Evolutionary conservation across 2,329 filamentous ascomycete genomes (phyloP).

Genomic region (Ascochyta koolunga): DNA sequence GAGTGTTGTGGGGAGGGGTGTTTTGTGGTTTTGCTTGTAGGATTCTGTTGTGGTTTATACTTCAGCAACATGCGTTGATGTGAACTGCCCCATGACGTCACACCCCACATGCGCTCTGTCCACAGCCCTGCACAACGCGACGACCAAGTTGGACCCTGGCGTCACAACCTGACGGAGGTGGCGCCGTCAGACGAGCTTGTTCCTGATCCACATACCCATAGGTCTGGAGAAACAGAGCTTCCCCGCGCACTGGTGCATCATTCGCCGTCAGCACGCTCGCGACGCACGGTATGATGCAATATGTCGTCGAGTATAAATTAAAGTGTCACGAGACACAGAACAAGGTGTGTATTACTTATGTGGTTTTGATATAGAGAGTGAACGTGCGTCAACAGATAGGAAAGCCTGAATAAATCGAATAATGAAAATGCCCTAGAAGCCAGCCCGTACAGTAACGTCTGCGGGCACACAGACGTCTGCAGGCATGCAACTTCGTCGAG

Average conservation of each 20-base stretch:
- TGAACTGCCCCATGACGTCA: slow-evolving; percentile 10
- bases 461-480: slow-evolving; percentile 19
- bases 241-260: neutral
- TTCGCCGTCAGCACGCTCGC: neutral
- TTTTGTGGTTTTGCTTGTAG: neutral
- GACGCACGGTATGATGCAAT: slow-evolving; percentile 10
- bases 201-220: neutral
- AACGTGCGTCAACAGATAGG: slow-evolving; percentile 7
- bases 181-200: slow-evolving; percentile 13
- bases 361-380: neutral
- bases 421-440: slow-evolving; percentile 19
- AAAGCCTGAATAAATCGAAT: neutral
- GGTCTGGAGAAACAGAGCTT: neutral
- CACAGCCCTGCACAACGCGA: slow-evolving; percentile 1
- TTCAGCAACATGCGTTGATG: neutral
- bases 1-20: neutral
- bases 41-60: slow-evolving; percentile 4
- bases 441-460: slow-evolving; percentile 21
- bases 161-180: slow-evolving; percentile 11
- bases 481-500: slow-evolving; percentile 20
- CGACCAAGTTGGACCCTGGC: neutral
- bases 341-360: slow-evolving; percentile 12
- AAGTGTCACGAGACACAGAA: slow-evolving; percentile 11
- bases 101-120: neutral
- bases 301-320: neutral